These are phyloP conservation scores for Ramularia endophylla DNA, from an alignment of 2,329 filamentous ascomycete species.

Conservation along the genomic window DNA sequence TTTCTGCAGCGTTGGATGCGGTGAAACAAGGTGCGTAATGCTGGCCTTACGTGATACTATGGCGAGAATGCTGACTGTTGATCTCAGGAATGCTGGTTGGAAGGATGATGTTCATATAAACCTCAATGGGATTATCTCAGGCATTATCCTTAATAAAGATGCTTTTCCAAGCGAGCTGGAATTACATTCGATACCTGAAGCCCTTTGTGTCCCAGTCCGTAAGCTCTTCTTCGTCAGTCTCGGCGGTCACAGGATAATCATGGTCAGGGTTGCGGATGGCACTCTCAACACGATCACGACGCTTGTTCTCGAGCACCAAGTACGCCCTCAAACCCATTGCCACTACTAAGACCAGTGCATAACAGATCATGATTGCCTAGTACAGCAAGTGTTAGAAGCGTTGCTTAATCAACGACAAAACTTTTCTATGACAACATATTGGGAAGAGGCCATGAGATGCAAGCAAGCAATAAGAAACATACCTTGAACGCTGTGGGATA, in stretches of 20 bases:
- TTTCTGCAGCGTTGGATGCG: constrained; percentile 14
- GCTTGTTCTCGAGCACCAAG: constrained; percentile 42
- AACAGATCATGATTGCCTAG: constrained; percentile 55
- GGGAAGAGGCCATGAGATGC: no score
- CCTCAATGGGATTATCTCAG: no score
- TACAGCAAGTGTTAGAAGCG: constrained; percentile 51
- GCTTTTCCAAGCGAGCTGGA: no score
- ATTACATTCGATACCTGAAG: constrained; percentile 53
- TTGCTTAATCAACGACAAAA: constrained; percentile 29
- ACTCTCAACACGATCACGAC: constrained; percentile 22
- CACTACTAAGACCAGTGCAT: constrained; percentile 45
- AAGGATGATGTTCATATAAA: constrained; percentile 19
- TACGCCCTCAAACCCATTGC: constrained; percentile 44
- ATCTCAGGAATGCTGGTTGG: constrained; percentile 11
- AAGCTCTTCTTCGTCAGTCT: constrained; percentile 47
- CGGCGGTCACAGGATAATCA: constrained; percentile 23
- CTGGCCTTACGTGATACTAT: background rate
- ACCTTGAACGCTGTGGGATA: no score
- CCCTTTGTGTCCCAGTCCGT: constrained; percentile 56
- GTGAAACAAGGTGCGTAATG: constrained; percentile 10
- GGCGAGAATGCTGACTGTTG: background rate
- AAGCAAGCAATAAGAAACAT: no score
- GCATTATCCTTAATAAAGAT: no score
- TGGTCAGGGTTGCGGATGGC: no score
- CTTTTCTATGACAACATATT: no score